Percentiles rank a stretch among this genome's conserved stretches.
Evolutionary conservation across 805 yeast species (phyloP).

Genomic region (Saccharomycopsis sp.): DNA sequence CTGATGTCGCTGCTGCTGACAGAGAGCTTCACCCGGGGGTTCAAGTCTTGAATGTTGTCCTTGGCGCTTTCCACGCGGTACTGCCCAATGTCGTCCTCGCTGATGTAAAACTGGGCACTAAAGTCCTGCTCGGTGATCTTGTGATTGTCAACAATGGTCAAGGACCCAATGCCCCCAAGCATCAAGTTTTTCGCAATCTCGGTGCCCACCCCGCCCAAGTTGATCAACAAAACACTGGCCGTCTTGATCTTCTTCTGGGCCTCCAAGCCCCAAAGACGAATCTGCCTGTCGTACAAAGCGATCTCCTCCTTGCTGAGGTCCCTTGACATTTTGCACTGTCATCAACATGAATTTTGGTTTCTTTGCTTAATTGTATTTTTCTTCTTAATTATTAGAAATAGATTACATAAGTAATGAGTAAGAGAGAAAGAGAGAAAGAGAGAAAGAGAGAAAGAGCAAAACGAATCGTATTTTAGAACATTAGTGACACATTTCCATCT

Average conservation of each 20-base stretch:
- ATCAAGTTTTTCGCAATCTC: slow-evolving; percentile 80
- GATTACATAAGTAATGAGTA: too few relatives aligned
- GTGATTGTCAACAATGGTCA: slow-evolving; percentile 59
- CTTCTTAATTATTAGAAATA: too few relatives aligned
- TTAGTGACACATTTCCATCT: too few relatives aligned
- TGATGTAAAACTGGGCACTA: slow-evolving; percentile 66
- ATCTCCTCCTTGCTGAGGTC: slow-evolving; percentile 56
- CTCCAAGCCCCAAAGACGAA: slow-evolving; percentile 91
- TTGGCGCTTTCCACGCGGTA: slow-evolving; percentile 46
- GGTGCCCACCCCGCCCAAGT: slow-evolving; percentile 67
- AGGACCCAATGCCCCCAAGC: slow-evolving; percentile 76
- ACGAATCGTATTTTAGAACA: too few relatives aligned
- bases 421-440: too few relatives aligned
- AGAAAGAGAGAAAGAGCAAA: too few relatives aligned
- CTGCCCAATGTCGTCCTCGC: slow-evolving; percentile 45
- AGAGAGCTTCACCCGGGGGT: slow-evolving; percentile 62
- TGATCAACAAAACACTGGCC: slow-evolving; percentile 61
- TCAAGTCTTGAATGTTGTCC: slow-evolving; percentile 57
- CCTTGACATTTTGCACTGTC: neutral
- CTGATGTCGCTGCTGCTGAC: slow-evolving; percentile 29
- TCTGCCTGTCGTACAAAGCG: slow-evolving; percentile 90
- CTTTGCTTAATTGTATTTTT: too few relatives aligned
- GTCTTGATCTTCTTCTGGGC: slow-evolving; percentile 74
- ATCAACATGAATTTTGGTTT: too few relatives aligned
- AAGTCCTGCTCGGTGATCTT: slow-evolving; percentile 51